phyloP scores from a whole-genome alignment of 148 eudicot species.

The Pharnaceum exiguum region DNA sequence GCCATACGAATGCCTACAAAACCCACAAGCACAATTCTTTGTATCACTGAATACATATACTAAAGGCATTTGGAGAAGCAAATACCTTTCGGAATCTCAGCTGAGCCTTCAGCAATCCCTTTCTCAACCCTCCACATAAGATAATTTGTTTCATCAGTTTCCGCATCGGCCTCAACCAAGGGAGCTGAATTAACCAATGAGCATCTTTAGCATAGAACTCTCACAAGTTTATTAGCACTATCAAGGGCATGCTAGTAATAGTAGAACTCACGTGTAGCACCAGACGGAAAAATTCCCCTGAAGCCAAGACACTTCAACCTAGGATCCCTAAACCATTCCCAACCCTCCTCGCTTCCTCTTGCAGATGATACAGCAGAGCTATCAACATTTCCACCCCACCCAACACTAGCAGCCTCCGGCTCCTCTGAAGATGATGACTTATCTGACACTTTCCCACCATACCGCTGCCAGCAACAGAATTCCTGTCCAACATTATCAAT shows the following conservation, averaged over 20 bases:
- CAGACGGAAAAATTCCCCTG: slow-evolving; percentile 88
- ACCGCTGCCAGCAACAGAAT: slow-evolving; percentile 89
- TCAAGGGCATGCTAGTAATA: background rate
- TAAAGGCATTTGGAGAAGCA: background rate
- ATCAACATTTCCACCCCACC: slow-evolving; percentile 73
- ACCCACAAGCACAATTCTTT: no score
- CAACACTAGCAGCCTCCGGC: slow-evolving; percentile 65
- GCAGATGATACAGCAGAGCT: slow-evolving; percentile 57
- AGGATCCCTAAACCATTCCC: slow-evolving; percentile 90
- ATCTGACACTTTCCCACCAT: slow-evolving; percentile 40
- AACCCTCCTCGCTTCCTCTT: slow-evolving; percentile 50
- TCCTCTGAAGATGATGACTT: slow-evolving; percentile 44
- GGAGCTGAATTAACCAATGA: slow-evolving; percentile 63
- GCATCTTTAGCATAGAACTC: background rate
- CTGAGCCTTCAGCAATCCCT: slow-evolving; percentile 96
- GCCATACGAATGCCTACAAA: no score
- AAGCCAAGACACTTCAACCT: slow-evolving; percentile 82
- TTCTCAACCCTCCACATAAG: slow-evolving; percentile 84
- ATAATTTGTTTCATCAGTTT: slow-evolving; percentile 70
- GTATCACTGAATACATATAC: no score
- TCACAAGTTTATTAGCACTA: background rate
- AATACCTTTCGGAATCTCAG: slow-evolving; percentile 89
- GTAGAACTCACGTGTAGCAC: slow-evolving; percentile 50
- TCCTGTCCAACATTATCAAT: slow-evolving; percentile 60
- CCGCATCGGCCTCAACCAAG: slow-evolving; percentile 82